Conservation (phyloP, 2,329 filamentous ascomycete genomes). For the Fusarium sp. region DNA sequence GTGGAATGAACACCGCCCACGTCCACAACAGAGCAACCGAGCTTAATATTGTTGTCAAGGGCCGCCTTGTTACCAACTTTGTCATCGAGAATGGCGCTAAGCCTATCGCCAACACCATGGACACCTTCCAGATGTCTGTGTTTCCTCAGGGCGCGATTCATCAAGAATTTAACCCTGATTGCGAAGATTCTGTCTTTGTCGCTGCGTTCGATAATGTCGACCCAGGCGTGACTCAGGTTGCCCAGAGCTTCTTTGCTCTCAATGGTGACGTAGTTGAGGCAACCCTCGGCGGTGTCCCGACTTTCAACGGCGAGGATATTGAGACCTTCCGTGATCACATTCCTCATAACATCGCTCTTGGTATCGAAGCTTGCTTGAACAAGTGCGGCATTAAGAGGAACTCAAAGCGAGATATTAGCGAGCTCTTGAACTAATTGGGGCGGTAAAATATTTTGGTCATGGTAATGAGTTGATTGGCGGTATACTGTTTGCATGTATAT, state of each 20-base stretch:
- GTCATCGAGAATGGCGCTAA: conserved; percentile 10
- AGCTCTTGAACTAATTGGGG: background rate
- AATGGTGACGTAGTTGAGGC: conserved; percentile 1
- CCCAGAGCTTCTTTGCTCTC: conserved; percentile 51
- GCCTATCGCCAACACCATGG: conserved; percentile 56
- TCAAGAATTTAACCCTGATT: conserved; percentile 66
- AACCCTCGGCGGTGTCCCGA: conserved; percentile 6
- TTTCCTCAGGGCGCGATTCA: conserved; percentile 66
- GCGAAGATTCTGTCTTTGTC: conserved; percentile 62
- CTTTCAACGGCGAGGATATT: conserved; percentile 24
- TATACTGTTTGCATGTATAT: no score
- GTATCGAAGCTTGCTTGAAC: conserved; percentile 28
- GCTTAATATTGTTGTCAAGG: conserved; percentile 26
- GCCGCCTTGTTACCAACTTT: conserved; percentile 22
- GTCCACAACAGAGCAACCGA: conserved; percentile 23
- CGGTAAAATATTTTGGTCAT: no score
- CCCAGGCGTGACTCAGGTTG: conserved; percentile 60
- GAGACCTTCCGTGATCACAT: conserved; percentile 15
- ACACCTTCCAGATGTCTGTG: conserved; percentile 60
- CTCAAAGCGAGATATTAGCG: conserved; percentile 11
- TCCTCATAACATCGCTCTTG: conserved; percentile 21
- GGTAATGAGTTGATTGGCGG: no score
- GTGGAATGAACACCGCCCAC: conserved; percentile 28
- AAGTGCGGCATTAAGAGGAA: conserved; percentile 26
- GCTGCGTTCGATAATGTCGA: conserved; percentile 62